Base-by-base conservation (phyloP, 2,329 filamentous ascomycete genomes). In the Cercospora sojina region DNA sequence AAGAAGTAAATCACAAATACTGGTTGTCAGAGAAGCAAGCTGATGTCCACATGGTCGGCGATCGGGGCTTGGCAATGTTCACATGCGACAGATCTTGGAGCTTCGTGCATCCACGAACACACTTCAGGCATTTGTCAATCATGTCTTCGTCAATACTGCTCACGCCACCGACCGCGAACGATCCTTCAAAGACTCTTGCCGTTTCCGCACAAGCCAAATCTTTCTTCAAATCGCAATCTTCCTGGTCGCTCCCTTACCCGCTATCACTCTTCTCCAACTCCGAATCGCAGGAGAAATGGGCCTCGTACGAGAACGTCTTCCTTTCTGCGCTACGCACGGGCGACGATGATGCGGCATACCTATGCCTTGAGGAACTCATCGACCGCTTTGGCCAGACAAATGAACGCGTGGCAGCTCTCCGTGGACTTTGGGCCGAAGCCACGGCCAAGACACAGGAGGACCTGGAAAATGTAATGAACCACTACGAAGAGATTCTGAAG, bases 341-440 rank as follows among this genome's bases (percentile, higher is more conserved):
- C 62, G 91, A 98, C 78, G 90, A 96, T 73, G 82, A 87, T 70
- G 87, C 91, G 25, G 95, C 95, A 25, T 87, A 88, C 70, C 78
- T 88, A 72, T 91, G 91, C 76, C 84, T 98, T 41, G 87, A 91
- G 74, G 87, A 89, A 68, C 85, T 99, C 55, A 88, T 88, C 4
- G 83, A 86, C 67, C 90, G 95, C 58, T 99, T 99, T 77, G 93
- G 94, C 27, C 83, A 86, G 27, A 84, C 87, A 38, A 96, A 98
- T 79, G 92, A 97, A 80, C 89, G 92, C 71, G 85, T 98, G 59
- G 90, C 94, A 85, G 93, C 90, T 10, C 81, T 98, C 57, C 86
- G 86, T 70, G 95, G 94, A 2, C 80, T 99, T 27, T 89, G 93
- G 70, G 90, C 93, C 74, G 95, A 98, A 80, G 92, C 94, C 1